Evolutionary conservation across 2,329 filamentous ascomycete species (phyloP).

Genomic region (Cytospora piceicola): DNA sequence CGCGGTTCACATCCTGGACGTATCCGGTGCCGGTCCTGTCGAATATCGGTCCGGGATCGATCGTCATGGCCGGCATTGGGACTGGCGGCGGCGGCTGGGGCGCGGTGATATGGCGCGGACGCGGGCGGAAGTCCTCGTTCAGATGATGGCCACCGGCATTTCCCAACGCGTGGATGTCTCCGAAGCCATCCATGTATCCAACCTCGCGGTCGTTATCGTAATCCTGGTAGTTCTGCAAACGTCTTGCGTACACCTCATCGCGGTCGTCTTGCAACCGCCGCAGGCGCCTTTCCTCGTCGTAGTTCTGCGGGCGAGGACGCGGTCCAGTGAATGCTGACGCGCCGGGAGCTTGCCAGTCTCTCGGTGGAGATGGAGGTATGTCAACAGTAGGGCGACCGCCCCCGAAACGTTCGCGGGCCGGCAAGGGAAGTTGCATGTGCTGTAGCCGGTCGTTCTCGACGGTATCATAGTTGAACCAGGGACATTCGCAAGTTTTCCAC

Average conservation of each 20-base stretch:
- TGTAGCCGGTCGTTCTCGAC: conserved; percentile 58
- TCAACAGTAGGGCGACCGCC: conserved; percentile 21
- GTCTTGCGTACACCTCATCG: conserved; percentile 48
- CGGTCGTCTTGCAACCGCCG: conserved; percentile 52
- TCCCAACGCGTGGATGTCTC: conserved; percentile 49
- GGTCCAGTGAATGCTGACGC: conserved; percentile 33
- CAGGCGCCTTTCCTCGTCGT: conserved; percentile 53
- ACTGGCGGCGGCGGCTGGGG: conserved; percentile 41
- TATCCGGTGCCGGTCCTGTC: conserved; percentile 47
- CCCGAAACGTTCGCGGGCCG: conserved; percentile 33
- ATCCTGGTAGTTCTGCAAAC: conserved; percentile 42
- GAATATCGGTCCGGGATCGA: conserved; percentile 36
- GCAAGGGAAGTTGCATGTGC: conserved; percentile 54
- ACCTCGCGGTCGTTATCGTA: conserved; percentile 43
- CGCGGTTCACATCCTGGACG: conserved; percentile 48
- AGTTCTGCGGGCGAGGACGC: conserved; percentile 41
- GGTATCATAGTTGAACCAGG: conserved; percentile 72
- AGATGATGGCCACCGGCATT: conserved; percentile 62
- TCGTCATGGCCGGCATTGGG: conserved; percentile 14
- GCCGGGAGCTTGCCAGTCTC: conserved; percentile 37
- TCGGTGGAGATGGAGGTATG: conserved; percentile 37
- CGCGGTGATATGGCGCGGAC: conserved; percentile 43
- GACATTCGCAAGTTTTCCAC: conserved; percentile 84
- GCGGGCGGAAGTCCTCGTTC: conserved; percentile 60
- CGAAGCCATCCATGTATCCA: conserved; percentile 43